Evolutionary conservation across 2,329 filamentous ascomycete species (phyloP).

Genomic region (Mollisiaceae sp.): DNA sequence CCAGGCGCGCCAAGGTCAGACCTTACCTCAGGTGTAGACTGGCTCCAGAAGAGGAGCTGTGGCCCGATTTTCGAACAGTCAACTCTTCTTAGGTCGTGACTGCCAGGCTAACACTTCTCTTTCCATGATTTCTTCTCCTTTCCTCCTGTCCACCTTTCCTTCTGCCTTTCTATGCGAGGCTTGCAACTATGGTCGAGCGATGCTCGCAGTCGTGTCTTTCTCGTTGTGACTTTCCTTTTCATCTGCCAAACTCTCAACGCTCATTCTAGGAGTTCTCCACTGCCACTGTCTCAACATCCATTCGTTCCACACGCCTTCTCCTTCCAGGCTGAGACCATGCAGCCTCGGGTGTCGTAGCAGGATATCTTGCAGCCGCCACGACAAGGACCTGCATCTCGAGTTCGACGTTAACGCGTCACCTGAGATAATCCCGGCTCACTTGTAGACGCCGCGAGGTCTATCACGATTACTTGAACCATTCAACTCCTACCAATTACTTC

Average conservation of each 20-base stretch:
- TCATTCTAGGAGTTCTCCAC: constrained; percentile 11
- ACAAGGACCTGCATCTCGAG: constrained; percentile 15
- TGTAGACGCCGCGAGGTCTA: constrained; percentile 17
- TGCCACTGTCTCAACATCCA: constrained; percentile 6
- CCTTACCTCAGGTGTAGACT: background rate
- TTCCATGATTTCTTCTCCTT: background rate
- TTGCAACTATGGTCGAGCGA: background rate
- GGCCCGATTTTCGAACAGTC: background rate
- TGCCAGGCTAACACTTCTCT: background rate
- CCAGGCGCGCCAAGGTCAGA: background rate
- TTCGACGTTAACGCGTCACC: constrained; percentile 1
- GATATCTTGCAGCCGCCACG: constrained; percentile 14
- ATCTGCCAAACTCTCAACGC: constrained; percentile 9
- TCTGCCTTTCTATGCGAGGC: background rate
- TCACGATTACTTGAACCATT: constrained; percentile 14
- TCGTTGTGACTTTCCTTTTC: constrained; percentile 11
- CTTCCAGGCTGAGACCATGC: constrained; percentile 19
- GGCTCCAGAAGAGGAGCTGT: background rate
- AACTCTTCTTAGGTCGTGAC: constrained; percentile 3
- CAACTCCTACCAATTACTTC: background rate
- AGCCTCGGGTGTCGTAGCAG: constrained; percentile 17
- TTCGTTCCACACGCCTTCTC: constrained; percentile 11
- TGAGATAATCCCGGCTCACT: background rate
- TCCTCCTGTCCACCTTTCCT: background rate
- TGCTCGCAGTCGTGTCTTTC: constrained; percentile 7